Evolutionary conservation across 352 stramenopile species (phyloP).

Genomic region (Globisporangium solare): DNA sequence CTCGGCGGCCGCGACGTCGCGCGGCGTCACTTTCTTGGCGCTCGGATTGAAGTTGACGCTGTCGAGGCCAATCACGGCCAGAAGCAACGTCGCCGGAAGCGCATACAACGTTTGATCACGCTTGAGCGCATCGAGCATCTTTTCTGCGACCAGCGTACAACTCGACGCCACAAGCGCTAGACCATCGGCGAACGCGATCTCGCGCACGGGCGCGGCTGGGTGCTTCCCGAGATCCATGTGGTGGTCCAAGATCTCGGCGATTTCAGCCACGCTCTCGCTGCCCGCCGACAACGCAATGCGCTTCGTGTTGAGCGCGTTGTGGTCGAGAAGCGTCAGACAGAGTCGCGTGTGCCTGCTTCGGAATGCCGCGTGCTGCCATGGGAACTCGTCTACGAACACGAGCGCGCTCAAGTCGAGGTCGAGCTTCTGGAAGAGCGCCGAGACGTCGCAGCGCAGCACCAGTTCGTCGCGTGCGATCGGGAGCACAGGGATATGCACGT

Average conservation of each 20-base stretch:
- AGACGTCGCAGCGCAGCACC: constrained; percentile 61
- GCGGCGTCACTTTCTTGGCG: constrained; percentile 73
- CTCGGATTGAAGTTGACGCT: constrained; percentile 72
- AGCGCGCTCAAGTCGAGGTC: constrained; percentile 48
- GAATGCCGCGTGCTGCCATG: constrained; percentile 31
- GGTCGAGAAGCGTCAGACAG: constrained; percentile 58
- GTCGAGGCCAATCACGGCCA: constrained; percentile 75
- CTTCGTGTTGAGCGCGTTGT: constrained; percentile 71
- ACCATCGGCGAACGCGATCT: constrained; percentile 68
- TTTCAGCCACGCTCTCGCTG: constrained; percentile 20
- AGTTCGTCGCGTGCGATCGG: constrained; percentile 60
- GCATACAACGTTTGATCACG: constrained; percentile 16
- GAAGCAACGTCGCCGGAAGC: constrained; percentile 63
- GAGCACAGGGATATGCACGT: constrained; percentile 50
- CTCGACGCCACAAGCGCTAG: constrained; percentile 66
- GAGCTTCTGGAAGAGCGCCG: constrained; percentile 49
- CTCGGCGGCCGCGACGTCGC: constrained; percentile 38
- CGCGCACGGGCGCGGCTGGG: constrained; percentile 23
- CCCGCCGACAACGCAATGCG: constrained; percentile 19
- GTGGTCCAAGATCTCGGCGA: constrained; percentile 79
- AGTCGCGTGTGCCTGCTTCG: constrained; percentile 9
- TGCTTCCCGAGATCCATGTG: constrained; percentile 65
- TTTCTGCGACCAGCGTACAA: constrained; percentile 78
- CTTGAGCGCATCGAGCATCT: constrained; percentile 21
- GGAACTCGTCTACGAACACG: constrained; percentile 77